Conservation (phyloP, 371 early-diverging fungal genomes). For the Mortierella sp. region DNA sequence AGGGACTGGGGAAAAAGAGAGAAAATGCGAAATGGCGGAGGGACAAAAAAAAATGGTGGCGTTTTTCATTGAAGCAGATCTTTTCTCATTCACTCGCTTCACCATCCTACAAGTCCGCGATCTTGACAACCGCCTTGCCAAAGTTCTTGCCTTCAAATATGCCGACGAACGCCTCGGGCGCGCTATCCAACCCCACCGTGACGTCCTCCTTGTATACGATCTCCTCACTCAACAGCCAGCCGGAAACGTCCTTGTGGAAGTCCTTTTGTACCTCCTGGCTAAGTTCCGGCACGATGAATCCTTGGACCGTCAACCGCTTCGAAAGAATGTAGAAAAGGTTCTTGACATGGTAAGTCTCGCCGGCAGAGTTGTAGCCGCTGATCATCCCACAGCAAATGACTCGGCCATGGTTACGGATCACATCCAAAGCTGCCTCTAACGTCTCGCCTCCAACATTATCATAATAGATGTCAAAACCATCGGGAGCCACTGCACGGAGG, state of each 20-base stretch:
- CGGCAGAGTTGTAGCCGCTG: conserved; percentile 65
- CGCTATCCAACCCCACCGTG: conserved; percentile 65
- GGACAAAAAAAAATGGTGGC: no score
- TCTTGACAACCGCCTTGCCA: conserved; percentile 72
- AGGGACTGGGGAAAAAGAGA: no score
- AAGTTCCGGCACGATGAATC: conserved; percentile 61
- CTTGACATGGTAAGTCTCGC: conserved; percentile 54
- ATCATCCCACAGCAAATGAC: conserved; percentile 66
- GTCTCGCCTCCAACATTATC: conserved; percentile 76
- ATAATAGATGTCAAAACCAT: conserved; percentile 75
- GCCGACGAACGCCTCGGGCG: conserved; percentile 67
- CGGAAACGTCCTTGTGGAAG: conserved; percentile 57
- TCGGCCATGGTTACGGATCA: conserved; percentile 59
- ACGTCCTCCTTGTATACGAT: conserved; percentile 63
- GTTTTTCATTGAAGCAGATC: no score
- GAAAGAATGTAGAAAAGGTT: conserved; percentile 57
- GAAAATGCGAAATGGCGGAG: no score
- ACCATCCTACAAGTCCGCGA: conserved; percentile 35
- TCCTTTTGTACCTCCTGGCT: conserved; percentile 22
- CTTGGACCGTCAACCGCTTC: conserved; percentile 62
- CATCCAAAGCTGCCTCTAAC: conserved; percentile 5
- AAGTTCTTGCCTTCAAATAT: conserved; percentile 71
- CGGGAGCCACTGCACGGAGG: conserved; percentile 56
- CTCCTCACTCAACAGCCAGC: conserved; percentile 58
- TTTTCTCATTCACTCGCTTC: no score